Conservation (phyloP, 164 flowering plant species). For the Akebia trifoliata region DNA sequence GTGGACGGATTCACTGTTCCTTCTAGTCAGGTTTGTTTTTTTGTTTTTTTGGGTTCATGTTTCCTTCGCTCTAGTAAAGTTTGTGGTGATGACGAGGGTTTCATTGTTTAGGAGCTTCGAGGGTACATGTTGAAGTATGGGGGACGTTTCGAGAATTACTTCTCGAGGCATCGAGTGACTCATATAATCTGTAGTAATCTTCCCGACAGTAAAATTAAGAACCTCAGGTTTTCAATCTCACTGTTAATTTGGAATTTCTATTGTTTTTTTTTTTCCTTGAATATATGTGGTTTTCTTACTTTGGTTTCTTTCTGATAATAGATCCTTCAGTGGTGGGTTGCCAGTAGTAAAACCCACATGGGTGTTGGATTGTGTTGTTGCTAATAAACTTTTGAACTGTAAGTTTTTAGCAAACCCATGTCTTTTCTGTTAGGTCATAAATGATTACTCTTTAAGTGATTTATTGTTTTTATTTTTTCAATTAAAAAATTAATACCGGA, state of each 20-base stretch:
- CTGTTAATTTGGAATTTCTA: not conserved
- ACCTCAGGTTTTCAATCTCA: slow-evolving; percentile 50
- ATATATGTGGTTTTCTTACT: not conserved
- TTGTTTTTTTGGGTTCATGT: not conserved
- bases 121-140: slow-evolving; percentile 78
- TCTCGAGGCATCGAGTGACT: slow-evolving; percentile 76
- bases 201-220: slow-evolving; percentile 86
- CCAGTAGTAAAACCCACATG: slow-evolving; percentile 90
- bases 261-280: not conserved
- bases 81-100: not conserved
- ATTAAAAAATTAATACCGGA: not conserved
- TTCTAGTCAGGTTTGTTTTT: slow-evolving; percentile 65
- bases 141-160: slow-evolving; percentile 88
- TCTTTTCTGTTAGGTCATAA: not conserved
- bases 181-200: slow-evolving; percentile 97
- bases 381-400: slow-evolving; percentile 79
- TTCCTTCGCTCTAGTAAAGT: not conserved
- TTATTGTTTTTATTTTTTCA: not conserved
- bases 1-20: slow-evolving; percentile 93
- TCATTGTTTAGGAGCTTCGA: slow-evolving; percentile 57
- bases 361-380: slow-evolving; percentile 76
- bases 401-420: slow-evolving; percentile 21
- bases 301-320: slow-evolving; percentile 20
- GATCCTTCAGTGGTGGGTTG: slow-evolving; percentile 87
- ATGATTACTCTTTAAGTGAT: not conserved